Base-by-base conservation (phyloP, 1,284 basidiomycete genomes). In the Cutaneotrichosporon spelunceum region DNA sequence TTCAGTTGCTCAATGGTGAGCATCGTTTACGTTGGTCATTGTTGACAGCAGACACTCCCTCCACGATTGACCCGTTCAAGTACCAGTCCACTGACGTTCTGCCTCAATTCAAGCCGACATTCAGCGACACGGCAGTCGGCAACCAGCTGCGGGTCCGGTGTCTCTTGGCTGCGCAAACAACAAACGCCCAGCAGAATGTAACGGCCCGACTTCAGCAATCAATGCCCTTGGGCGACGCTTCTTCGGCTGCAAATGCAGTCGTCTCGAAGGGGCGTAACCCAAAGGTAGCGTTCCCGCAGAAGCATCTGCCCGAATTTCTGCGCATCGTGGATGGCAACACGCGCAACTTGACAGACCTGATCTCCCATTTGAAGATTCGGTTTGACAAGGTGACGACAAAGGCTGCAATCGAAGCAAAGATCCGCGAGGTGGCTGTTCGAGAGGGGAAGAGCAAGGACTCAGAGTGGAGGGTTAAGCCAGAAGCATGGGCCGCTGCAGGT, bases 1-100 rank as follows among this genome's bases (percentile, higher is more conserved):
- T 79, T 36, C 77, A 77, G 58, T 64, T 78, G 1, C 56, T 79
- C 54, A 79, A 79, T 64, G 73, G 76, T 77, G 61, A 66, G 75
- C 68, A 14, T 7, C 6, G 27, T 3, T 14, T 7, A 14, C 48
- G 6, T 30, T 14, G 26, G 9, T 7, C 48, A 16, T n/a, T 29
- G 27, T 30, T 55, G n/a, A 56, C 33, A 11, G 4, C 64, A 78
- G 78, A 78, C 39, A 72, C 77, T 4, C 78, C 78, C 4, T 56
- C 57, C 1, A 65, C 68, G 1, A 68, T 79, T 42, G 75, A 79
- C 59, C 78, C 78, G 0, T 78, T 79, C 68, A 70, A 65, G 1
- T 79, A 72, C 60, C 57, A 61, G 10, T 70, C 72, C 2, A 10
- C 50, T 6, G 74, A 76, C 6, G 64, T 71, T 0, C 53, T 54